Conservation (phyloP, 2,329 filamentous ascomycete species). For the Eutypa lata region DNA sequence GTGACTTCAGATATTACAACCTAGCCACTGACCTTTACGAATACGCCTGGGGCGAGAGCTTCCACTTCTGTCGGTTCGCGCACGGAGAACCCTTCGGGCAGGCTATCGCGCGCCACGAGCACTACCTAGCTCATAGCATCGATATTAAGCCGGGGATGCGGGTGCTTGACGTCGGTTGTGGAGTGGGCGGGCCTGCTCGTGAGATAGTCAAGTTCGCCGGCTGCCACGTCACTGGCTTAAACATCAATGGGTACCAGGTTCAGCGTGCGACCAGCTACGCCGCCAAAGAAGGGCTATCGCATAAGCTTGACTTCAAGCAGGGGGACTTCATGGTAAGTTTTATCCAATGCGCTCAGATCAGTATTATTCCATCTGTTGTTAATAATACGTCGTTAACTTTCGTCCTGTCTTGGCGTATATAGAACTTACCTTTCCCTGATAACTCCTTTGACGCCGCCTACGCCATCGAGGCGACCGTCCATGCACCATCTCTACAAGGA, state of each 20-base stretch:
- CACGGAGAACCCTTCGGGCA: conserved; percentile 82
- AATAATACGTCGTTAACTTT: no score
- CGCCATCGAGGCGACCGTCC: conserved; percentile 94
- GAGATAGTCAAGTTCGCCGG: conserved; percentile 97
- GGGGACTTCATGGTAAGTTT: conserved; percentile 87
- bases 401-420: conserved; percentile 73
- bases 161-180: conserved; percentile 94
- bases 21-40: conserved; percentile 95
- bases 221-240: conserved; percentile 83
- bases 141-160: conserved; percentile 81
- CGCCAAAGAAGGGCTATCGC: conserved; percentile 71
- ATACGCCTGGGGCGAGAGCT: conserved; percentile 93
- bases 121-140: conserved; percentile 91
- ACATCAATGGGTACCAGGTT: conserved; percentile 99
- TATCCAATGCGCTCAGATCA: no score
- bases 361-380: no score
- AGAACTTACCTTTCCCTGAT: conserved; percentile 86
- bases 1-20: conserved; percentile 80
- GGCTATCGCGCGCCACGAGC: conserved; percentile 93
- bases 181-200: conserved; percentile 90
- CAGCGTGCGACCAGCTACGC: conserved; percentile 85
- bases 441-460: conserved; percentile 94
- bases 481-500: conserved; percentile 84
- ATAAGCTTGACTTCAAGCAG: conserved; percentile 85
- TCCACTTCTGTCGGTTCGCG: conserved; percentile 96